Percentiles rank a stretch among this genome's conserved stretches.
Conservation (phyloP, 495 filamentous ascomycete species). For the Rhypophila decipiens region DNA sequence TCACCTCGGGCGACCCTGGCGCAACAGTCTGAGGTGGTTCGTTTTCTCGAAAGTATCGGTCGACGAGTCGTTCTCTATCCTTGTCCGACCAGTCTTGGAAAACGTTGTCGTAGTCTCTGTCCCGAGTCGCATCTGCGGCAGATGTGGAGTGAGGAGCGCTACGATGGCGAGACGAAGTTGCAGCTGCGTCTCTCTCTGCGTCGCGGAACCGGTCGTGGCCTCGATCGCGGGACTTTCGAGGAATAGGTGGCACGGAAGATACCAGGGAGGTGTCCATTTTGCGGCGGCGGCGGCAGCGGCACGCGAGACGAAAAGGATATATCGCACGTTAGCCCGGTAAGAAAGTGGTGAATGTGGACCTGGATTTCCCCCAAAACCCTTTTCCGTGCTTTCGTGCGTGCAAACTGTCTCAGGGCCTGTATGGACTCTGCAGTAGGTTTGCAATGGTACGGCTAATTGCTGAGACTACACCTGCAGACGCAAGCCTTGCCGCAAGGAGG, state of each 20-base stretch:
- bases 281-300: constrained; percentile 18
- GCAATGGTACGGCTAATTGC: constrained; percentile 17
- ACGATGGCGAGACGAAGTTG: constrained; percentile 6
- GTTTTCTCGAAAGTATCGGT: constrained; percentile 23
- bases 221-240: constrained; percentile 25
- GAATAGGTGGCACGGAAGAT: constrained; percentile 20
- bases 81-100: constrained; percentile 24
- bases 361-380: neutral
- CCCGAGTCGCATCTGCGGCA: constrained; percentile 8
- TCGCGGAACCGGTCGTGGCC: constrained; percentile 17
- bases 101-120: constrained; percentile 19
- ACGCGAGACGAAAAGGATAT: constrained; percentile 11
- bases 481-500: constrained; percentile 15
- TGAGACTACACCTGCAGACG: constrained; percentile 19
- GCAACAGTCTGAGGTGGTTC: constrained; percentile 18
- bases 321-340: constrained; percentile 16
- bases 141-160: constrained; percentile 11
- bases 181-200: constrained; percentile 9
- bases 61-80: constrained; percentile 22
- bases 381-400: constrained; percentile 5
- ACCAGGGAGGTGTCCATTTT: constrained; percentile 19
- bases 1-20: constrained; percentile 84
- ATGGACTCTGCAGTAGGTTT: constrained; percentile 2
- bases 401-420: constrained; percentile 7
- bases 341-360: constrained; percentile 1